Percentiles rank a stretch among this genome's conserved stretches.
Evolutionary conservation across 805 yeast genomes (phyloP).

Genomic region (Wickerhamiella parazyma): DNA sequence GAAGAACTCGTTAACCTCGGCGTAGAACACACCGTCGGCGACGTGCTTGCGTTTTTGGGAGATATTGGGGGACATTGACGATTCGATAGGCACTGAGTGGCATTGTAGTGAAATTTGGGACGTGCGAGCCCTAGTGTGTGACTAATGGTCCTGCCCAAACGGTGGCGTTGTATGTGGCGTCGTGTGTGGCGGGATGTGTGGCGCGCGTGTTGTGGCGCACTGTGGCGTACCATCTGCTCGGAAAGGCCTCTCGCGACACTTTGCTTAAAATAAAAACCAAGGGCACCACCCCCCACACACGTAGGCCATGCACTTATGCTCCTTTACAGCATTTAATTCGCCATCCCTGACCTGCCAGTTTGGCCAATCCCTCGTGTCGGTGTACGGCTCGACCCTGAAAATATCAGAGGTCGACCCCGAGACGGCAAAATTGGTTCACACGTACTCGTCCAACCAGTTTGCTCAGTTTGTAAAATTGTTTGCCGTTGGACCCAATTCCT

Average conservation of each 20-base stretch:
- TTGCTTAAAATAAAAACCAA: too few species aligned
- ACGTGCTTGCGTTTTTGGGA: conserved; percentile 99
- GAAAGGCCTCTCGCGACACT: too few species aligned
- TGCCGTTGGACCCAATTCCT: not conserved
- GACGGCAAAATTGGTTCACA: conserved; percentile 39
- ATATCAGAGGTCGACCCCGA: conserved; percentile 39
- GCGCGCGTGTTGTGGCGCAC: too few species aligned
- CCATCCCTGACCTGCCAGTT: conserved; percentile 1
- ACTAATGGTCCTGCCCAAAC: too few species aligned
- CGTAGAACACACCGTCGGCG: conserved; percentile 99
- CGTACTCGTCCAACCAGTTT: conserved; percentile 37
- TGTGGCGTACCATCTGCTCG: too few species aligned
- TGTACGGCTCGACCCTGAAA: conserved; percentile 41
- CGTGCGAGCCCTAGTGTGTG: not conserved
- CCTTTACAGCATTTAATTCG: not conserved
- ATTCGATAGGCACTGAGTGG: conserved; percentile 30
- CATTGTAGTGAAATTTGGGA: conserved; percentile 2
- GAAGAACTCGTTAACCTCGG: conserved; percentile 99
- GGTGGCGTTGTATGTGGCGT: too few species aligned
- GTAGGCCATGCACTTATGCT: not conserved
- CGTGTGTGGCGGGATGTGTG: too few species aligned
- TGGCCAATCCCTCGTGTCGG: conserved; percentile 49
- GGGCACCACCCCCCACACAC: conserved; percentile 39
- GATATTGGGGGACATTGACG: conserved; percentile 32
- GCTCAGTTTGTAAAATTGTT: conserved; percentile 41